Evolutionary conservation across 2,329 filamentous ascomycete genomes (phyloP), one percentile per base, ranked within the genome.

Genomic region (Aureobasidium subglaciale): DNA sequence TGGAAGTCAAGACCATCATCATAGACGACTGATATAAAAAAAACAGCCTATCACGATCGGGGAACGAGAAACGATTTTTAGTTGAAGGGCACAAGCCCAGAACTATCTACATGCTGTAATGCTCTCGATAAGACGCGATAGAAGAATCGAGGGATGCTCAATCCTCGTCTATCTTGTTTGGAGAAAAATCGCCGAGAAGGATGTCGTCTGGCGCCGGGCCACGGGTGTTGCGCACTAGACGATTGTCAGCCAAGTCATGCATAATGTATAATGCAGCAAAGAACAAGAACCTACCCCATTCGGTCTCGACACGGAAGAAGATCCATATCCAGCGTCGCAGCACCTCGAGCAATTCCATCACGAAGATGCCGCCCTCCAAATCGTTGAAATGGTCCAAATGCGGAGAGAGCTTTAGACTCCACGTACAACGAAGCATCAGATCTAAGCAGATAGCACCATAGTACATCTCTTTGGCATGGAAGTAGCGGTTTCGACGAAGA

Each of bases 261-360:
- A 40, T 15, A n/a, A n/a, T 30, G 5, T 29, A n/a, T 54, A 13
- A 27, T 29, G 41, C 55, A 50, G 16, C 25, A 32, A 54, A 24
- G 11, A n/a, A 16, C 16, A 22, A 32, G 8, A 11, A 37, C 59
- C 57, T 38, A 59, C 59, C 61, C 87, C 88, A 96, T 75, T 99
- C 93, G 20, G 90, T 91, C 76, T 99, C 93, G 37, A 95, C 85
- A 9, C 93, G 82, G 72, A 97, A 89, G 72, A 96, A 97, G 56
- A 96, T 90, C 93, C 93, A 99, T 59, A 97, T 80, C 90, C 92
- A 97, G 56, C 93, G 80, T 45, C 93, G 81, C 42, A 89, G 78
- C 16, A 97, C 87, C 73, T 99, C 93, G 10, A 96, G 75, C 41
- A 88, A 78, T 75, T 96, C 87, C 65, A 97, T 82, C 24, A 92